Evolutionary conservation across 140 eudicot species (phyloP), one percentile per base, ranked within the genome.

Genomic region (Ambrosia hybrid): DNA sequence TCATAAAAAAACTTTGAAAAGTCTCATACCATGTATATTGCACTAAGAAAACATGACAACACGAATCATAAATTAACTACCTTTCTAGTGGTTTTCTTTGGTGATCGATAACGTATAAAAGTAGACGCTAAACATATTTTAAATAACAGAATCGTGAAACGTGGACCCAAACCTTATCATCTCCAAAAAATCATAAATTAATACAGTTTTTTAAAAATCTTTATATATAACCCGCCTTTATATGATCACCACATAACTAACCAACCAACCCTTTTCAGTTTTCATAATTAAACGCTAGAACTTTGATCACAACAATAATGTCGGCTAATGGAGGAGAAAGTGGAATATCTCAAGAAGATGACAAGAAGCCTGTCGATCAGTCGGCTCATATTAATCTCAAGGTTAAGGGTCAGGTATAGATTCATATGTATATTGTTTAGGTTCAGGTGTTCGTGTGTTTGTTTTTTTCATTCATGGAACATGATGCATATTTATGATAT

Each of bases 391-490:
- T 86, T 71, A 86, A 83, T 71, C 88, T 86, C 71, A 86, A 83
- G 76, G 88, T 86, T 34, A 83, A 83, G 80, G 84, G 88, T 16
- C 91, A 86, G 91, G 91, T 86, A 77, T 48, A 41, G 4, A 4
- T 41, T 1, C 34, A 30, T 30, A 30, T 30, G 34, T 30, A 30
- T 30, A 30, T 30, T 30, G 34, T 30, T 43, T n/a, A n/a, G n/a
- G n/a, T n/a, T n/a, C n/a, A n/a, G n/a, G n/a, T n/a, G n/a, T n/a
- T n/a, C n/a, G n/a, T n/a, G n/a, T n/a, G n/a, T n/a, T n/a, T n/a
- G n/a, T n/a, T n/a, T n/a, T n/a, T 36, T 2, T 36, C 3, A 36
- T 36, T 36, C 3, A 36, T 36, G 39, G 39, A 36, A 3, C 39
- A 36, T 36, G 39, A 36, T 36, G 39, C 39, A 36, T 36, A 36